Evolutionary conservation across 2,329 filamentous ascomycete genomes (phyloP), one percentile per base, ranked within the genome.

Genomic region (Aspergillus sp.): DNA sequence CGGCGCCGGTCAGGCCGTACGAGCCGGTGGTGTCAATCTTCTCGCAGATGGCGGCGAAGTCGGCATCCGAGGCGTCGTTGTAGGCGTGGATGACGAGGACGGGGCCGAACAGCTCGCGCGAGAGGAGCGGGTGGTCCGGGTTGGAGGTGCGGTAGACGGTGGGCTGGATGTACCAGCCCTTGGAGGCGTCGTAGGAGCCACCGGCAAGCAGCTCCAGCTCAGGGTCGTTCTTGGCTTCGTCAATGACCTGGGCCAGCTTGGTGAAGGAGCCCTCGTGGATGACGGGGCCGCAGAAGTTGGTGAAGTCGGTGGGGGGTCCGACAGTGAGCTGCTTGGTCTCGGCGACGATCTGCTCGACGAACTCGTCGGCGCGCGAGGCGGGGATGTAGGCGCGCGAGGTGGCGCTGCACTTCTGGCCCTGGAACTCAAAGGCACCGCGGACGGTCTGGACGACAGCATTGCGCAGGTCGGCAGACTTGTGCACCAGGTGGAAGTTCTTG

Each of bases 401-500:
- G 53, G 91, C 91, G 63, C 87, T 91, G 80, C 91, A 96, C 75
- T 96, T 96, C 73, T 96, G 91, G 46, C 91, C 91, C 71, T 94
- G 89, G 78, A 86, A 96, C 72, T 96, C 91, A 66, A 95, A 96
- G 2, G 91, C 90, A 45, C 89, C 90, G 51, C 91, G 88, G 29
- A 96, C 83, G 4, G 89, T 94, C 71, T 95, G 88, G 59, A 89
- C 80, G 31, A 83, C 89, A 10, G 90, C 90, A 66, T 93, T 94
- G 55, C 84, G 77, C 46, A 94, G 75, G 62, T 95, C 88, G 36
- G 91, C 91, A 3, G 85, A 86, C 43, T 80, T 77, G 77, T 96
- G 90, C 29, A 96, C 74, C 48, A 96, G 75, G 72, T 95, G 91
- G 80, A 92, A 96, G 80, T 96, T 96, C 84, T 96, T 96, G 70